Base-by-base conservation (phyloP, 768 basidiomycete genomes). In the Lyophyllum semitale region DNA sequence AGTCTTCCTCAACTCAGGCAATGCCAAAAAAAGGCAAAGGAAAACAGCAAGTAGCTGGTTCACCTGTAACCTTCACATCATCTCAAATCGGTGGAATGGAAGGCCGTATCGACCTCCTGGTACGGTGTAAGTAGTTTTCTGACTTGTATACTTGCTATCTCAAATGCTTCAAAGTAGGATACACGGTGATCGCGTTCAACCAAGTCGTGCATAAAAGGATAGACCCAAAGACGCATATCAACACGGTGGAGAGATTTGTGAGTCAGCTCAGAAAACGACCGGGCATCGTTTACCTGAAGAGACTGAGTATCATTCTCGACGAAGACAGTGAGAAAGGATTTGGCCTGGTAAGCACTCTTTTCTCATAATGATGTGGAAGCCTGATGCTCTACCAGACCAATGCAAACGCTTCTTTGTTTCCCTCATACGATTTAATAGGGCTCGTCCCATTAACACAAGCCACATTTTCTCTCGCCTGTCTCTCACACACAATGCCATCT, bases 321-420 rank as follows among this genome's bases (percentile, higher is more conserved):
- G 84, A 91, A 62, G 89, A 87, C 38, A 93, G 92, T 63, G 90
- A 93, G 67, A 93, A 91, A 67, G 89, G 92, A 1, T 89, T 90
- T 62, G 90, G 91, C 27, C 67, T 93, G 67, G 91, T 93, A 53
- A 59, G 78, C 71, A n/a, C 9, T 11, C 20, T 12, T 23, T n/a
- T 20, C 15, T 47, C 17, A 22, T 4, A 43, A 43, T 37, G 8
- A 30, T 11, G 11, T 30, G 8, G 33, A 7, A n/a, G 4, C 8
- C 41, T 42, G 23, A 23, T 13, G 12, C 7, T 25, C 41, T 42
- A 17, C 25, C 64, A 94, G 93, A 88, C 85, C 7, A 87, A 84
- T 53, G 81, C 84, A n/a, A 91, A 90, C 63, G 69, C 81, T 1
- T 68, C 81, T 0, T 63, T 88, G 1, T 80, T 89, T 63, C 73